phyloP scores from a whole-genome alignment of 23 red algal genomes.

The Agarophyton chilense region DNA sequence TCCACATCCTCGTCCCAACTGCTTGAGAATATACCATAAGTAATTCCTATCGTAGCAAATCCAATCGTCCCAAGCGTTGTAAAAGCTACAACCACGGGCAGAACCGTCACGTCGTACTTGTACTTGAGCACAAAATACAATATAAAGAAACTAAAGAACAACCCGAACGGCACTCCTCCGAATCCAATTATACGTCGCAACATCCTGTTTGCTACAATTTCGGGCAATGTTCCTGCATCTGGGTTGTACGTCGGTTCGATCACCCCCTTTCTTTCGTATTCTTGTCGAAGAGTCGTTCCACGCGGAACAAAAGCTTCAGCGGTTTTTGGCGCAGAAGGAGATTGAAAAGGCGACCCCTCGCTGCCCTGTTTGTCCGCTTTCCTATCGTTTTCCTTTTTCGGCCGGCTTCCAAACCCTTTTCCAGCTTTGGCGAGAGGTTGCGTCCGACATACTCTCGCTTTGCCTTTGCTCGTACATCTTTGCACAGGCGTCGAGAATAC shows the following conservation, averaged over 20 bases:
- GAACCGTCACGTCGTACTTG: constrained; percentile 68
- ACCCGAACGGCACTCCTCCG: constrained; percentile 67
- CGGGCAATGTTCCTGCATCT: constrained; percentile 63
- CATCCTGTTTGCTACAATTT: constrained; percentile 83
- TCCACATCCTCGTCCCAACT: constrained; percentile 78
- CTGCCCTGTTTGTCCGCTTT: neutral
- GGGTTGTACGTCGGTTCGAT: constrained; percentile 30
- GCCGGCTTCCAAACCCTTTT: neutral
- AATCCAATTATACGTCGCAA: constrained; percentile 69
- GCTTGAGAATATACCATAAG: constrained; percentile 84
- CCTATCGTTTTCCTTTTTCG: neutral
- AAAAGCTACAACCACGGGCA: constrained; percentile 74
- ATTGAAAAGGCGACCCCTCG: neutral
- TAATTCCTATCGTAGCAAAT: constrained; percentile 68
- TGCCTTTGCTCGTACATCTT: neutral
- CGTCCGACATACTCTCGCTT: neutral
- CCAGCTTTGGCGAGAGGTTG: neutral
- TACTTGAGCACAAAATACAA: constrained; percentile 75
- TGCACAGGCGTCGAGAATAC: neutral
- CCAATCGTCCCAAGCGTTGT: constrained; percentile 78
- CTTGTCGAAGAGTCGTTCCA: constrained; percentile 19
- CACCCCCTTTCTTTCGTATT: constrained; percentile 37
- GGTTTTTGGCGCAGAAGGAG: neutral
- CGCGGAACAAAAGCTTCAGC: constrained; percentile 8
- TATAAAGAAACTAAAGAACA: constrained; percentile 64